phyloP scores from a whole-genome alignment of 331 rosid genomes.

The Pyrus hybrid region DNA sequence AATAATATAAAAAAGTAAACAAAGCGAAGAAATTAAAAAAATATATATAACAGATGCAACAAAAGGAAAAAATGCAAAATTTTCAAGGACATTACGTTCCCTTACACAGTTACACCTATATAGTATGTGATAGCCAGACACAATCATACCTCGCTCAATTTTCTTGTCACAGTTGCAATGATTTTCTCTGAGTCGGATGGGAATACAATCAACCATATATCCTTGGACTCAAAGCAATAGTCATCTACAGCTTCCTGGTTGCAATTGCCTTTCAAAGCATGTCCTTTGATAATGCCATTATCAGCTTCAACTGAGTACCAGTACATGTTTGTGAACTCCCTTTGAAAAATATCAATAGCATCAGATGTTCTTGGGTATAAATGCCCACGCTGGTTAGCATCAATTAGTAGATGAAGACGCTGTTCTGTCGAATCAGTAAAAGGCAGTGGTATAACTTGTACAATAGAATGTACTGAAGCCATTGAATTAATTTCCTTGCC shows the following conservation, averaged over 20 bases:
- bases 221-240: constrained; percentile 72
- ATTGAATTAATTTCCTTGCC: constrained; percentile 64
- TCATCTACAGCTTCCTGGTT: constrained; percentile 40
- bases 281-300: constrained; percentile 76
- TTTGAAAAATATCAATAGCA: constrained; percentile 58
- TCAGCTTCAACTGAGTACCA: constrained; percentile 84
- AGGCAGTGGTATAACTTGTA: constrained; percentile 77
- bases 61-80: background rate
- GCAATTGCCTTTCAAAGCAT: constrained; percentile 63
- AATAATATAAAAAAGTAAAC: background rate
- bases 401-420: constrained; percentile 79
- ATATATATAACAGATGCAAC: background rate
- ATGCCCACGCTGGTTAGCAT: constrained; percentile 47
- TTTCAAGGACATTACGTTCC: background rate
- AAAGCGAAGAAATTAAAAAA: background rate
- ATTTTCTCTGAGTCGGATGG: constrained; percentile 89
- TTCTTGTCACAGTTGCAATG: constrained; percentile 63
- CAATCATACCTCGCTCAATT: constrained; percentile 61
- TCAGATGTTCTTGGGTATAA: constrained; percentile 84
- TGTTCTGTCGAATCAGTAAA: constrained; percentile 84
- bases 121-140: background rate
- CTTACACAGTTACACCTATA: background rate
- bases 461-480: constrained; percentile 47
- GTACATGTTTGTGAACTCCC: constrained; percentile 70
- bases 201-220: constrained; percentile 78